These are phyloP conservation scores for Xylaria sp. DNA, from an alignment of 2,329 filamentous ascomycete species.

Conservation along the genomic window DNA sequence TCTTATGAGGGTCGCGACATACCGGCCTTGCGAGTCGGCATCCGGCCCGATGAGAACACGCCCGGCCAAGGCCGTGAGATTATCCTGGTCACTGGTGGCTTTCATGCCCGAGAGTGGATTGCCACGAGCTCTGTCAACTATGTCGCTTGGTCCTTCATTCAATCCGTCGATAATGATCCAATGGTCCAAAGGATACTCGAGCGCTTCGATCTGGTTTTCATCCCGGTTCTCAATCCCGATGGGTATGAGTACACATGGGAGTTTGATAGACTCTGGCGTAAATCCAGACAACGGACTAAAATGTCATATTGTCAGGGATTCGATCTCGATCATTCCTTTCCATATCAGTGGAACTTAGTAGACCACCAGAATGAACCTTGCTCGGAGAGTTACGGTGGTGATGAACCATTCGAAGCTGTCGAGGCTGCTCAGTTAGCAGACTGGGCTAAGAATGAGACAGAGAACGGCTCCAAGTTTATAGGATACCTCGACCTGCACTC, in stretches of 20 bases:
- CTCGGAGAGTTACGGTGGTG: conserved; percentile 89
- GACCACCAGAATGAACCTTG: conserved; percentile 80
- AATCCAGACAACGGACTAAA: conserved; percentile 86
- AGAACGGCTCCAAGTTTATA: conserved; percentile 78
- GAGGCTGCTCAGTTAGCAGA: conserved; percentile 80
- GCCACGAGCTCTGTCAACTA: conserved; percentile 92
- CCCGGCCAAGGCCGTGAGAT: conserved; percentile 72
- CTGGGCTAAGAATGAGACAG: conserved; percentile 85
- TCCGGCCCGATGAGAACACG: conserved; percentile 47
- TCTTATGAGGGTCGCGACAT: conserved; percentile 91
- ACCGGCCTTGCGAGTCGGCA: conserved; percentile 80
- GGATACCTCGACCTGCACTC: conserved; percentile 91
- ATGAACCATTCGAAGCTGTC: conserved; percentile 82
- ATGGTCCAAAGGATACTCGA: conserved; percentile 82
- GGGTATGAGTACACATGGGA: conserved; percentile 96
- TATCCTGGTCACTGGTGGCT: conserved; percentile 82
- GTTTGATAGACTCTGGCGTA: conserved; percentile 91
- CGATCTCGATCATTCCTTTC: conserved; percentile 89
- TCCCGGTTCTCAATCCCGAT: conserved; percentile 92
- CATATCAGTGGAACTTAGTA: conserved; percentile 83
- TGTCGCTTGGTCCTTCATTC: conserved; percentile 87
- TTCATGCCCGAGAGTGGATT: conserved; percentile 98
- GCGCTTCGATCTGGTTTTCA: conserved; percentile 86
- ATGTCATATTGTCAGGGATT: conserved; percentile 86
- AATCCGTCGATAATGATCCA: conserved; percentile 77